Evolutionary conservation across 192 early-diverging fungal species (phyloP), one percentile per base, ranked within the genome.

Genomic region (Podila verticillata): DNA sequence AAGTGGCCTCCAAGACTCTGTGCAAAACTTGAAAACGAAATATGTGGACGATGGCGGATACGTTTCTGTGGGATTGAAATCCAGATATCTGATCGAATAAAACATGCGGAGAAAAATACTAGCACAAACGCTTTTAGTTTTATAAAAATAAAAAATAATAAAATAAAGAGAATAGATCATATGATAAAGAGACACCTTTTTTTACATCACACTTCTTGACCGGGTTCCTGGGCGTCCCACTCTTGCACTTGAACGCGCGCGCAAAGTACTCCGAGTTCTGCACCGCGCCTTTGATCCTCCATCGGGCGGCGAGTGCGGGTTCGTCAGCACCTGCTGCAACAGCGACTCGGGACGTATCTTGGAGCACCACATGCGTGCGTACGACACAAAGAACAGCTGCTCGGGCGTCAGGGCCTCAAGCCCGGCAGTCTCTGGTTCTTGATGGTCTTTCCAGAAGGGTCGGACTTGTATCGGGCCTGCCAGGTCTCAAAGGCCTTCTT

Each of bases 211-310:
- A 90, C 70, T 89, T 87, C 20, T 88, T 63, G 28, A 28, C 31
- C 17, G 92, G 92, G 81, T 94, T 94, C 93, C 93, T 92, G 26
- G 63, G 68, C 9, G 71, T 69, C 15, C 88, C 91, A 12, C 54
- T 31, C 13, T 83, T 59, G 72, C 94, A 94, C 20, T 84, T 75
- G 64, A 91, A 95, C 5, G 87, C 86, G 34, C 93, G 64, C 10
- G 87, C 69, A 85, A 95, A 95, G 9, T 89, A 78, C 15, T 70
- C 31, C 0, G 88, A 89, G 72, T 95, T 93, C 28, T 82, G 72
- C 1, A 93, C 71, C 17, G 83, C 89, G 24, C 92, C 94, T 49
- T 86, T 90, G 17, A 92, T 90, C 35, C 92, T 82, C 84, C 82
- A 89, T 34, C 44, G 20, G 73, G 49, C 28, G 91, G 91, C 2